Evolutionary conservation across 441 rosid species (phyloP).

Genomic region (Hura crepitans): DNA sequence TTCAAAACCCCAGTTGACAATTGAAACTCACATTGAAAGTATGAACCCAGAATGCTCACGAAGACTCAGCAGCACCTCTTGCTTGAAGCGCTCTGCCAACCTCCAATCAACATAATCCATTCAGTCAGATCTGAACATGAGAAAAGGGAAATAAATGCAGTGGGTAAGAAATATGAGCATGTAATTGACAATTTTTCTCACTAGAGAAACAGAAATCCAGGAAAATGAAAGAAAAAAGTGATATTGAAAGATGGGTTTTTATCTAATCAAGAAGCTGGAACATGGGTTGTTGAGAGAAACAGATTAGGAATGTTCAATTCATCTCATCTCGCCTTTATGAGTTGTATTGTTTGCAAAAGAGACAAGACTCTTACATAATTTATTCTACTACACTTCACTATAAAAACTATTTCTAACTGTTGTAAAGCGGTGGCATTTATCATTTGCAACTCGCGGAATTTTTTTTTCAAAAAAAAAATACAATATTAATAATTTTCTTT

Average conservation of each 20-base stretch:
- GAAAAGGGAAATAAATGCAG: slow-evolving; percentile 10
- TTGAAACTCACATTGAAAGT: slow-evolving; percentile 20
- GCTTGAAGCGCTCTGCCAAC: slow-evolving; percentile 10
- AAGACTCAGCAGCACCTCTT: slow-evolving; percentile 28
- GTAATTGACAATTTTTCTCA: slow-evolving; percentile 13
- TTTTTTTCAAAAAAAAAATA: background rate
- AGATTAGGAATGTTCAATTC: slow-evolving; percentile 38
- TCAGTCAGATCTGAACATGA: slow-evolving; percentile 42
- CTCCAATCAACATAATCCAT: slow-evolving; percentile 17
- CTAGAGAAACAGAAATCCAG: background rate
- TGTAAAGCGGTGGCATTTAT: background rate
- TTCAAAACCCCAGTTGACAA: slow-evolving; percentile 26
- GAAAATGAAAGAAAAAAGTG: slow-evolving; percentile 22
- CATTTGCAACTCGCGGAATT: background rate
- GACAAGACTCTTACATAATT: slow-evolving; percentile 28
- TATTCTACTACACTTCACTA: slow-evolving; percentile 8
- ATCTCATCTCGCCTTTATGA: slow-evolving; percentile 8
- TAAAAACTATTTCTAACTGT: slow-evolving; percentile 11
- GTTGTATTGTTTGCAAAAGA: slow-evolving; percentile 16
- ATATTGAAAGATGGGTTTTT: slow-evolving; percentile 28
- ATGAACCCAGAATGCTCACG: slow-evolving; percentile 3
- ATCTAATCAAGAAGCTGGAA: slow-evolving; percentile 37
- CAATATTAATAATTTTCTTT: too few relatives aligned
- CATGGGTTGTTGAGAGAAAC: slow-evolving; percentile 52
- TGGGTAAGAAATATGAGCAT: background rate